Percentiles rank a stretch among this genome's conserved stretches.
Evolutionary conservation across 116 monocot genomes (phyloP).

Genomic region (Cymodocea nodosa): DNA sequence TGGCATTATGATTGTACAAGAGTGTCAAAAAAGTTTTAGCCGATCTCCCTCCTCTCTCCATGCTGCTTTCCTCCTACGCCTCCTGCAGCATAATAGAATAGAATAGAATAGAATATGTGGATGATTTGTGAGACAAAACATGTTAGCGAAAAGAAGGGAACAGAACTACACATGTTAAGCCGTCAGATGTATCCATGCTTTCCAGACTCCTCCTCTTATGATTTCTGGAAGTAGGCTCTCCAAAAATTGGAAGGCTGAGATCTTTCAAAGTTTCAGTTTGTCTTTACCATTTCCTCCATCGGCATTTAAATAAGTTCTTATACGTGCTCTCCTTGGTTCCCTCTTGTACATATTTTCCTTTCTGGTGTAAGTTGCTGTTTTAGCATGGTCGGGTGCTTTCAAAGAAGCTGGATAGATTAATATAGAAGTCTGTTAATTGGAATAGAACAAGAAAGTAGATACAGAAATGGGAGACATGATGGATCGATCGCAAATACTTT

Average conservation of each 20-base stretch:
- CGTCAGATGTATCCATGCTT: background rate
- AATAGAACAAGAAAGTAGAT: too few relatives aligned
- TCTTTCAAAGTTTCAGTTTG: background rate
- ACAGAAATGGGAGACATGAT: background rate
- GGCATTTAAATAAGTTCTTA: background rate
- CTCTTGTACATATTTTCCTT: background rate
- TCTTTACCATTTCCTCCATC: background rate
- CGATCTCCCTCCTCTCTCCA: too few relatives aligned
- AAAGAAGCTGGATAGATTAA: too few relatives aligned
- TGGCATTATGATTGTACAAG: too few relatives aligned
- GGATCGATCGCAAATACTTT: background rate
- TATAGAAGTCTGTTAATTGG: too few relatives aligned
- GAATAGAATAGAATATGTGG: too few relatives aligned
- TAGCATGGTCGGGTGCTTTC: too few relatives aligned
- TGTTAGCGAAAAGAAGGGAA: constrained; percentile 6
- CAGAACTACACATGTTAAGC: background rate
- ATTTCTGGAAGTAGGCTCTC: background rate
- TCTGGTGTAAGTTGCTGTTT: background rate
- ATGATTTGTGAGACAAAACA: too few relatives aligned
- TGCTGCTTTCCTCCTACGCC: too few relatives aligned
- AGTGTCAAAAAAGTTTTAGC: too few relatives aligned
- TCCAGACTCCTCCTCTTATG: background rate
- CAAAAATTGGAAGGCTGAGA: background rate
- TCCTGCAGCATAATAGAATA: too few relatives aligned
- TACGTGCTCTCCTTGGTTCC: background rate